Evolutionary conservation across 805 yeast species (phyloP), one percentile per base, ranked within the genome.

Genomic region (Zygosaccharomyces siamensis): DNA sequence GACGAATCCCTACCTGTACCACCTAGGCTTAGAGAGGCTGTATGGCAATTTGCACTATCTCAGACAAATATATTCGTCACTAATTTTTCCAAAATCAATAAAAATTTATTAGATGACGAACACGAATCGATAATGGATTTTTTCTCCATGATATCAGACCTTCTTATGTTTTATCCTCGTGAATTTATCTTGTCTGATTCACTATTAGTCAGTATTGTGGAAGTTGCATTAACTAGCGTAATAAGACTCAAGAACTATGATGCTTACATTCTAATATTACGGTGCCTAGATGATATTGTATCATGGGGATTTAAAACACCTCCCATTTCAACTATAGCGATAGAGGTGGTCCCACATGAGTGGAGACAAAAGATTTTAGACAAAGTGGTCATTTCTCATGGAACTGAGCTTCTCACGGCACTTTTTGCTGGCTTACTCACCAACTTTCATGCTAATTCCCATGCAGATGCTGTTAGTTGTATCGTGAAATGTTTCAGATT

Each of bases 221-320:
- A 83, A 42, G 77, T 86, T 3, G 77, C 88, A 3, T 60, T 86
- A 31, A 50, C 49, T 20, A 33, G 71, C 75, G 47, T 76, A 80
- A 20, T 71, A 80, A 57, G 68, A 64, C 21, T 84, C 38, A 83
- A 81, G 51, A 89, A 88, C 60, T 75, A 74, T 50, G 93, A 86
- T 52, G 84, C 96, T 3, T 71, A 89, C 49, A 72, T 77, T 36
- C 74, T 89, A 2, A 79, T 84, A 16, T 69, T 90, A 49, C 89
- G 88, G 60, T 89, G 80, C 64, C 67, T 90, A 56, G 83, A 87
- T 55, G 99, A 93, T 64, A 73, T 89, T 31, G 68, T 86, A 20
- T 79, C 89, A 5, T 90, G 95, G 92, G 96, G 96, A 1, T 79
- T 84, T 55, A 83, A 77, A 24, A 72, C 78, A 7, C 89, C 96